These are phyloP conservation scores for Tritrichomonas foetus DNA, from an alignment of 208 protist species.

Conservation along the genomic window DNA sequence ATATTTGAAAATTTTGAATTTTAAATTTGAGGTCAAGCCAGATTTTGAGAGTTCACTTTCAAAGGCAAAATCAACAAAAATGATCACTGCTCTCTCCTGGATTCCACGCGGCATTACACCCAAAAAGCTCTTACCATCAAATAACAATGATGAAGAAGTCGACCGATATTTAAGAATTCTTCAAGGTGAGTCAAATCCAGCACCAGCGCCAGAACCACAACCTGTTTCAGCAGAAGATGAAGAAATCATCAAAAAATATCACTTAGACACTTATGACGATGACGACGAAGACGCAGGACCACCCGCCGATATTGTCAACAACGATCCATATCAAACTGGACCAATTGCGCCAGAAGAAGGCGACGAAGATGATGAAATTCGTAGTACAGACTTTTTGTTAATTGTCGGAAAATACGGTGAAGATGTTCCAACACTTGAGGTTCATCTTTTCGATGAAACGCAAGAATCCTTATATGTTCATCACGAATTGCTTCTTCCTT, in stretches of 20 bases:
- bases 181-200: not conserved
- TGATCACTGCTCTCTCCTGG: slow-evolving; percentile 34
- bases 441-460: slow-evolving; percentile 23
- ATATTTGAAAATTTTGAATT: too few species aligned
- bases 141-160: not conserved
- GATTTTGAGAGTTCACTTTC: too few species aligned
- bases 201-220: not conserved
- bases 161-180: not conserved
- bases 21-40: too few species aligned
- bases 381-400: not conserved
- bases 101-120: slow-evolving; percentile 34
- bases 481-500: not conserved
- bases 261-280: slow-evolving; percentile 33
- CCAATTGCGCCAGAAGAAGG: not conserved
- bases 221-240: not conserved
- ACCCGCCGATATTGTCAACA: not conserved
- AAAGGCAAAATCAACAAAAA: not conserved
- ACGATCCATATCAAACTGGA: not conserved
- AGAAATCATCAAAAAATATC: not conserved
- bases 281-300: not conserved
- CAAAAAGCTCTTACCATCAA: not conserved
- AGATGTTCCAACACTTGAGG: not conserved
- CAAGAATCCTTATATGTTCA: not conserved
- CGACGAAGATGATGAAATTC: not conserved
- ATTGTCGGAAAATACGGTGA: not conserved